Evolutionary conservation across 306 rosid species (phyloP).

Genomic region (Gynostemma pentaphyllum): DNA sequence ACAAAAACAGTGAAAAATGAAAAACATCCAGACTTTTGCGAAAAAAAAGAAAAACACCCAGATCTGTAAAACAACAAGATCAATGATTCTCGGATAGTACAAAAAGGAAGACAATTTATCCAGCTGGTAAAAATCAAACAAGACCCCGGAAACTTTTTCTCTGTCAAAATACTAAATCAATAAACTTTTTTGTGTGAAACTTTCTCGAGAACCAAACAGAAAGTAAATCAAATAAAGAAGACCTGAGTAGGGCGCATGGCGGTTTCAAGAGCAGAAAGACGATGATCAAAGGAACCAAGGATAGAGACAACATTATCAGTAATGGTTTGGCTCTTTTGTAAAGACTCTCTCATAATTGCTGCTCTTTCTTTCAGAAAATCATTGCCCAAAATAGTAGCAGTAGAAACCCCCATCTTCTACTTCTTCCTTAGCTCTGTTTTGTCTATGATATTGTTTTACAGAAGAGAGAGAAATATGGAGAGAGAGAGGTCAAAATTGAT

Average conservation of each 20-base stretch:
- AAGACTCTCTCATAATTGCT: constrained; percentile 64
- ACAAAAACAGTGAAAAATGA: neutral
- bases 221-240: neutral
- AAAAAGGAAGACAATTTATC: constrained; percentile 3
- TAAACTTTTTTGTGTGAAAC: neutral
- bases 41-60: neutral
- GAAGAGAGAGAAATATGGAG: neutral
- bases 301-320: constrained; percentile 81
- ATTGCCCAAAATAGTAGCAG: constrained; percentile 26
- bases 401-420: constrained; percentile 35
- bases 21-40: neutral
- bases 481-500: neutral
- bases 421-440: neutral
- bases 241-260: constrained; percentile 99
- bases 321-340: constrained; percentile 83
- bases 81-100: constrained; percentile 1
- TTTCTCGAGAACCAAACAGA: constrained; percentile 6
- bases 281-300: constrained; percentile 94
- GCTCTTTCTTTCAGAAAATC: constrained; percentile 76
- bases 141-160: neutral
- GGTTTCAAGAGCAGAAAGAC: constrained; percentile 90
- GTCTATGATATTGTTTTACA: neutral
- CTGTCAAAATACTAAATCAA: neutral
- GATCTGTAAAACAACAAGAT: neutral
- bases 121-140: neutral